These are phyloP conservation scores for Fusarium armeniacum DNA, from an alignment of 2,329 filamentous ascomycete genomes.

Conservation along the genomic window DNA sequence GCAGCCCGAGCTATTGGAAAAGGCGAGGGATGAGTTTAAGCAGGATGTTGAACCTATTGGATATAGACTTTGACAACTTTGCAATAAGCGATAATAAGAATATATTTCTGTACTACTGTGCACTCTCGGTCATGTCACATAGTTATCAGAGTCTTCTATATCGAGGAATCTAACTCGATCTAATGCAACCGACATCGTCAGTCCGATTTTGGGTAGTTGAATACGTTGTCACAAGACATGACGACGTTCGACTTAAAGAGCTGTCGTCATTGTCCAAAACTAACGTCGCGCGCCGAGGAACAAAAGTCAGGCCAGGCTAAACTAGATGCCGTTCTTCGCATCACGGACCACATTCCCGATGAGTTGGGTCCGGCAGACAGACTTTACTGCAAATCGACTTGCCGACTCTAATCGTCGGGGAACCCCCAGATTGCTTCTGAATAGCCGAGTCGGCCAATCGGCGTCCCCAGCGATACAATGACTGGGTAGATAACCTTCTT, in stretches of 20 bases:
- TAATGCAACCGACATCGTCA: not conserved
- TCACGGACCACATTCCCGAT: conserved; percentile 3
- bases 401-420: not conserved
- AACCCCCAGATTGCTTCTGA: not conserved
- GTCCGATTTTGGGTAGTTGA: not conserved
- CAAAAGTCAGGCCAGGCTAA: too few species aligned
- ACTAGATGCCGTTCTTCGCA: not conserved
- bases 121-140: not conserved
- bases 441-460: conserved; percentile 41
- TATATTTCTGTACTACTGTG: not conserved
- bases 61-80: conserved; percentile 21
- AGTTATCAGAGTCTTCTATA: not conserved
- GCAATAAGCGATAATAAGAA: not conserved
- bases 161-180: fast-evolving
- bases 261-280: not conserved
- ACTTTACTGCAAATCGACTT: not conserved
- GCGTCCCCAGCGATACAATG: not conserved
- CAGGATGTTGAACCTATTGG: conserved; percentile 19
- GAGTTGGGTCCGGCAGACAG: conserved; percentile 1
- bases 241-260: not conserved
- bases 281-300: not conserved
- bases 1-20: conserved; percentile 6
- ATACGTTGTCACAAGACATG: too few species aligned
- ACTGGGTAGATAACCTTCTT: not conserved
- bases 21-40: conserved; percentile 35